Evolutionary conservation across 2,329 filamentous ascomycete genomes (phyloP).

Genomic region (Colletotrichum simmondsii): DNA sequence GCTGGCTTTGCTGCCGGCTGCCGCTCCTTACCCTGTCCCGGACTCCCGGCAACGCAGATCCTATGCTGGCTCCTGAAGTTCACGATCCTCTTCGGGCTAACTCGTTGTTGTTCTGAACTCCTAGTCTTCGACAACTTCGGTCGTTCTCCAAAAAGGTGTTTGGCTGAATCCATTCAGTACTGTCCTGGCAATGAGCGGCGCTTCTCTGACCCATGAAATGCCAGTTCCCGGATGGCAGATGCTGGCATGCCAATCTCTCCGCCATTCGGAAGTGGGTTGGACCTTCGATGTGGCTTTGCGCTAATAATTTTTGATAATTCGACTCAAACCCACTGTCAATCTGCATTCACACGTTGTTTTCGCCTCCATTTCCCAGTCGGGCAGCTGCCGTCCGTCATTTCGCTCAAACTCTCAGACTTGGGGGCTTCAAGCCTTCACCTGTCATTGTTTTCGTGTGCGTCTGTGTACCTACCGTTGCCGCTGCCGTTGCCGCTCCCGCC

Average conservation of each 20-base stretch:
- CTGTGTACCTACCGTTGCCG: neutral
- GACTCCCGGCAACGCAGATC: neutral
- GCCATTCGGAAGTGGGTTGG: constrained; percentile 3
- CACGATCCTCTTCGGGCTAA: neutral
- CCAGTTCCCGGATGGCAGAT: neutral
- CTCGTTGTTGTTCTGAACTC: neutral
- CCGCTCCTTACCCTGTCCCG: neutral
- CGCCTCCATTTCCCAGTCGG: constrained; percentile 22
- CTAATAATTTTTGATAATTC: constrained; percentile 8
- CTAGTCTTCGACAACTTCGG: neutral
- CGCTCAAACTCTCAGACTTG: constrained; percentile 3
- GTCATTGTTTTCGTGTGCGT: neutral
- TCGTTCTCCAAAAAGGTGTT: neutral
- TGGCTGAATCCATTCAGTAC: neutral
- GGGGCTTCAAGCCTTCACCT: constrained; percentile 1
- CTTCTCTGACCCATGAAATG: neutral
- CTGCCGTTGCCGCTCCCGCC: neutral
- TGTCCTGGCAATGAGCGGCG: neutral
- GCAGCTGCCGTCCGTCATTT: constrained; percentile 7
- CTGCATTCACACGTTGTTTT: constrained; percentile 17
- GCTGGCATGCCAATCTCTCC: neutral
- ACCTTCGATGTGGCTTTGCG: constrained; percentile 17
- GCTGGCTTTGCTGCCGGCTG: neutral
- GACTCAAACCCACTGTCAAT: constrained; percentile 16
- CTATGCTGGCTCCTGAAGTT: constrained; percentile 5